These are phyloP conservation scores for Lathyrus tuberosus DNA, from an alignment of 306 rosid genomes.

Conservation along the genomic window DNA sequence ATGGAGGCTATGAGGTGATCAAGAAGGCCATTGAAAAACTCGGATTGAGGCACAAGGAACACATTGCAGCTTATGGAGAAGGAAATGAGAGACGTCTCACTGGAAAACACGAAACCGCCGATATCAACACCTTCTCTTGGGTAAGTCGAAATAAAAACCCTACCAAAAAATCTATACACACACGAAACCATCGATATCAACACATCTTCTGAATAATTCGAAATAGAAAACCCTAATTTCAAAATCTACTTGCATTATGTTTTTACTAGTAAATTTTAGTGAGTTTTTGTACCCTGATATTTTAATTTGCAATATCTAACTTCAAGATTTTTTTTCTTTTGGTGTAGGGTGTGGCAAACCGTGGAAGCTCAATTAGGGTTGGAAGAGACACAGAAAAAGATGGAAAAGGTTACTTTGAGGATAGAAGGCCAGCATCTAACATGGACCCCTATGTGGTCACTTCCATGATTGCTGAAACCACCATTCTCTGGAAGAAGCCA, in stretches of 20 bases:
- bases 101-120: conserved; percentile 66
- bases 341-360: conserved; percentile 67
- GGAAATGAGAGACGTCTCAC: conserved; percentile 78
- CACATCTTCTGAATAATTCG: conserved; percentile 54
- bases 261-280: background rate
- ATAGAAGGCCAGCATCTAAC: conserved; percentile 79
- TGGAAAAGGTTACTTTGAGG: conserved; percentile 76
- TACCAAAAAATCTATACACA: background rate
- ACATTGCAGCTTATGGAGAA: conserved; percentile 72
- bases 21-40: conserved; percentile 64
- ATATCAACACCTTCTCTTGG: conserved; percentile 61
- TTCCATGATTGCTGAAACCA: conserved; percentile 73
- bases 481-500: conserved; percentile 68
- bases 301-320: too few relatives aligned
- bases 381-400: conserved; percentile 70
- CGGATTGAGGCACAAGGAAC: conserved; percentile 62
- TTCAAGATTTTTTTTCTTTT: background rate
- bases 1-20: conserved; percentile 64
- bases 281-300: background rate
- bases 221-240: background rate
- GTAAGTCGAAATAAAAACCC: conserved; percentile 30
- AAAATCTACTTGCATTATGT: background rate
- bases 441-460: conserved; percentile 84
- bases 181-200: conserved; percentile 66
- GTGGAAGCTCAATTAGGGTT: conserved; percentile 68